Evolutionary conservation across 495 filamentous ascomycete species (phyloP), one percentile per base, ranked within the genome.

Genomic region (Lophiotrema nucula): DNA sequence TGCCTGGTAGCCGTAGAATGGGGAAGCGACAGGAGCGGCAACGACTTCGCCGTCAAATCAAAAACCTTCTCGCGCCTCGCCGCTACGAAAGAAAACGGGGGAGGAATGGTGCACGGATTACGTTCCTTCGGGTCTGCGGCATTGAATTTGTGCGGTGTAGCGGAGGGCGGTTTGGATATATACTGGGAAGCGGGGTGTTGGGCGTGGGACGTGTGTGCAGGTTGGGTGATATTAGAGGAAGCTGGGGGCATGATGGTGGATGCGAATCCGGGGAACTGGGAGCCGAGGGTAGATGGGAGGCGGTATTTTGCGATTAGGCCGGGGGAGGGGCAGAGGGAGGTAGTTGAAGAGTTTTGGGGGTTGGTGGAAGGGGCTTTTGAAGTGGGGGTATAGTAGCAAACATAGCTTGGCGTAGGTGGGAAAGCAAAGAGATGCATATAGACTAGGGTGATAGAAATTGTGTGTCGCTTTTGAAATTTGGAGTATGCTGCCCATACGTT

Each of bases 161-260:
- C 92, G 15, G 78, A 81, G 1, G 92, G 92, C 0, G 81, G 83
- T 62, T 60, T 93, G 26, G 92, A 97, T 73, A 49, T 84, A 26
- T 96, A 95, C 64, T 97, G 92, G 92, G 92, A 97, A 67, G 90
- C 88, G 13, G 92, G 92, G 6, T 92, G 88, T 69, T 96, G 89
- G 87, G 89, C 88, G 24, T 96, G 92, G 92, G 92, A 97, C 74
- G 90, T 96, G 12, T 88, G 86, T 62, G 92, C 92, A 6, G 92
- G 84, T 0, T 96, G 92, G 92, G 85, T 91, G 26, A 88, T 97
- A 62, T 73, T 97, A 16, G 76, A 74, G 19, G 92, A 97, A 73
- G 88, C 90, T 0, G 92, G 92, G 0, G 92, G 92, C 1, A 78
- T 84, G 33, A 83, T 96, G 69, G 89, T 81, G 2, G 81, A 85